These are phyloP conservation scores for Pluteus cervinus DNA, from an alignment of 768 basidiomycete genomes.

Conservation along the genomic window DNA sequence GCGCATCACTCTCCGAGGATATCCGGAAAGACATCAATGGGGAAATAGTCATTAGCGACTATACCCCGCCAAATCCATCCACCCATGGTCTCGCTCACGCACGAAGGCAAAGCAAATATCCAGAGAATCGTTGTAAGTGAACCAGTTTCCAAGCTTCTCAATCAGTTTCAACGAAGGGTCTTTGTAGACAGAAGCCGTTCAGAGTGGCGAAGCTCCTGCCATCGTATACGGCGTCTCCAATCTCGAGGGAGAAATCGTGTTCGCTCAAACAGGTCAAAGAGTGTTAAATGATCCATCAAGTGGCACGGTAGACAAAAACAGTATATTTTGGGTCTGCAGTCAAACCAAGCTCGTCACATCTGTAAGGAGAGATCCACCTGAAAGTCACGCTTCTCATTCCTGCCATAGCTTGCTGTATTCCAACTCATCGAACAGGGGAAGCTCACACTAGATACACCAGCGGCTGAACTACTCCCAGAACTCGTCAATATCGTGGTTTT, in stretches of 20 bases:
- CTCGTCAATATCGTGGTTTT: constrained; percentile 17
- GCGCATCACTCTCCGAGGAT: too few relatives aligned
- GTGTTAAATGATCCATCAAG: constrained; percentile 20
- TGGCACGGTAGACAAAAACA: constrained; percentile 16
- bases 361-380: constrained; percentile 12
- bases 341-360: constrained; percentile 27
- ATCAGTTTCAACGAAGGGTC: neutral
- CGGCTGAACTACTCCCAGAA: constrained; percentile 21
- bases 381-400: neutral
- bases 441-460: constrained; percentile 16
- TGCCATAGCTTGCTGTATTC: constrained; percentile 21
- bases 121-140: neutral
- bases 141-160: neutral
- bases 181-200: constrained; percentile 8
- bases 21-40: too few relatives aligned
- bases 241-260: constrained; percentile 20
- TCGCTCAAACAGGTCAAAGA: constrained; percentile 16
- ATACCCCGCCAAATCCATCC: too few relatives aligned
- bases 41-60: too few relatives aligned
- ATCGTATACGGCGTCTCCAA: constrained; percentile 23
- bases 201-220: constrained; percentile 16
- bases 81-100: neutral
- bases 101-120: neutral
- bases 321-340: constrained; percentile 32
- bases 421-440: constrained; percentile 25